Percentiles rank a stretch among this genome's conserved stretches.
These are phyloP conservation scores for Rhexocercosporidium sp. DNA, from an alignment of 2,329 filamentous ascomycete species.

Conservation along the genomic window DNA sequence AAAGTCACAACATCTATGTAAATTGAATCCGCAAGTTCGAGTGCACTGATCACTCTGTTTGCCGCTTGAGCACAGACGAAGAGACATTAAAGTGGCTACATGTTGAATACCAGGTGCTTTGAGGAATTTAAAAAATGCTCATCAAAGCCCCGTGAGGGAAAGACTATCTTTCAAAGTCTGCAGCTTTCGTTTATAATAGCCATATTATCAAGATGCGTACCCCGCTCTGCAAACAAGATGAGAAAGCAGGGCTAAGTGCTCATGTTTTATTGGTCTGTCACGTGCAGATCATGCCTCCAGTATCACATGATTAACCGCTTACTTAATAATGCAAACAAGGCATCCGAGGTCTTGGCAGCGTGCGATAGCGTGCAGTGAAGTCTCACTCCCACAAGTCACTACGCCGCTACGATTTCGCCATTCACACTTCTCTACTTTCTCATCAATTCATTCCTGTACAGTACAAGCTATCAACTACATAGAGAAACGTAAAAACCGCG, in stretches of 20 bases:
- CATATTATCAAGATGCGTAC: not conserved
- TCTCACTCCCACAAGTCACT: not conserved
- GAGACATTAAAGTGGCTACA: not conserved
- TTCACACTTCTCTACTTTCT: not conserved
- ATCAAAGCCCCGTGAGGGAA: not conserved
- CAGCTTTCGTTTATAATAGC: not conserved
- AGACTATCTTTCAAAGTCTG: not conserved
- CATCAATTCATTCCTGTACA: not conserved
- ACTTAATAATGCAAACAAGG: not conserved
- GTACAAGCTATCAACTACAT: not conserved
- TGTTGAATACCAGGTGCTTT: not conserved
- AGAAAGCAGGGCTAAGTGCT: not conserved
- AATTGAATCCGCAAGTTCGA: conserved; percentile 12
- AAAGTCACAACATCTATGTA: conserved; percentile 17
- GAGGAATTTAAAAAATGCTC: not conserved
- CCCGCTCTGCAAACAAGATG: not conserved
- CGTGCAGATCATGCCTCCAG: not conserved
- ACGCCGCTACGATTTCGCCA: not conserved
- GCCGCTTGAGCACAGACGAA: not conserved
- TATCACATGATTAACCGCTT: not conserved
- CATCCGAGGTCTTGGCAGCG: not conserved
- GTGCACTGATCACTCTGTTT: conserved; percentile 15
- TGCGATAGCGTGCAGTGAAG: not conserved
- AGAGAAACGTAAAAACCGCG: not conserved
- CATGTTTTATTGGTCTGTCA: not conserved